phyloP scores from a whole-genome alignment of 495 filamentous ascomycete species.

The Podospora pseudocomata region DNA sequence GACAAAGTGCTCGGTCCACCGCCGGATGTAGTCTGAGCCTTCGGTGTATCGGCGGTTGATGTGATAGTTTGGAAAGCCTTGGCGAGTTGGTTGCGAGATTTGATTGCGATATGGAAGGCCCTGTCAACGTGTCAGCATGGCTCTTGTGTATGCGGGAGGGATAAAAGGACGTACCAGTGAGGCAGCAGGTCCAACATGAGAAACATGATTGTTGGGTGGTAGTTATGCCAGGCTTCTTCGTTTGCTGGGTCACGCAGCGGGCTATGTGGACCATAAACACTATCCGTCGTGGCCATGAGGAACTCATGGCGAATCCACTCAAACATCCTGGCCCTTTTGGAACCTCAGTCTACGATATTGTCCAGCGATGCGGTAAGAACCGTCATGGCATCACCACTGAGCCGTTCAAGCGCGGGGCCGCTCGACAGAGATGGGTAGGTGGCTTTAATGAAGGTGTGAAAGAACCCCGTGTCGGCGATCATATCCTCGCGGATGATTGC shows the following conservation, averaged over 20 bases:
- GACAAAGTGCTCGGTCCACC: conserved; percentile 23
- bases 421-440: conserved; percentile 14
- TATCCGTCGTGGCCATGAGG: conserved; percentile 17
- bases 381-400: conserved; percentile 22
- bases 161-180: background rate
- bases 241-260: conserved; percentile 21
- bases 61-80: conserved; percentile 22
- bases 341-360: background rate
- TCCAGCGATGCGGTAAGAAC: conserved; percentile 16
- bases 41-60: conserved; percentile 16
- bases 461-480: conserved; percentile 19
- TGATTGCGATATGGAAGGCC: conserved; percentile 13
- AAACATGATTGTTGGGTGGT: conserved; percentile 9
- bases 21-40: conserved; percentile 21
- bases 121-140: background rate
- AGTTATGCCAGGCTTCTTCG: conserved; percentile 14
- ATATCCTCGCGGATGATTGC: conserved; percentile 19
- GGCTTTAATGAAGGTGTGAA: conserved; percentile 12
- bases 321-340: conserved; percentile 8
- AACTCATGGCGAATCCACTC: conserved; percentile 20
- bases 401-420: conserved; percentile 21
- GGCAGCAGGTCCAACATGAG: conserved; percentile 22
- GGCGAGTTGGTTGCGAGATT: conserved; percentile 20
- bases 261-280: conserved; percentile 24
- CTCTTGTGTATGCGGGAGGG: background rate